Conservation (phyloP, 139 green algal genomes). For the Chlorella sorokiniana region DNA sequence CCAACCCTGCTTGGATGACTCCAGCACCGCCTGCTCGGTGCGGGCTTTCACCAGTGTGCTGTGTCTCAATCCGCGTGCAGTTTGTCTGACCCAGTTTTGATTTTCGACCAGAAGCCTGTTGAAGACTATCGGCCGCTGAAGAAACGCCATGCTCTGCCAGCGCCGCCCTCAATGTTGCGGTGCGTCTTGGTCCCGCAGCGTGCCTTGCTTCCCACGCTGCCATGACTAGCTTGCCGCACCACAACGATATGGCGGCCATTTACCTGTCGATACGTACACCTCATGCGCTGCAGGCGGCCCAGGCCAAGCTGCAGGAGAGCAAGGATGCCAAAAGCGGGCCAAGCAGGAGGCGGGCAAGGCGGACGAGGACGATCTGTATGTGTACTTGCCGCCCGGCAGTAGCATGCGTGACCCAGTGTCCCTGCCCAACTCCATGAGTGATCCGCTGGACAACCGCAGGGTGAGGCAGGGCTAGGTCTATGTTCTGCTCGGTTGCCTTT, state of each 20-base stretch:
- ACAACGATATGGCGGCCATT: no score
- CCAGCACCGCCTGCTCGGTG: background rate
- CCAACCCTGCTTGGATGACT: background rate
- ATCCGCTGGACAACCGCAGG: conserved; percentile 20
- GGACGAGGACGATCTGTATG: conserved; percentile 9
- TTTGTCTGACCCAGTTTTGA: conserved; percentile 22
- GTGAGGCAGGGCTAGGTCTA: background rate
- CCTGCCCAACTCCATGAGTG: conserved; percentile 18
- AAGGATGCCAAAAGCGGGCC: background rate
- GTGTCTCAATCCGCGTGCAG: background rate
- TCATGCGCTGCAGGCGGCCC: conserved; percentile 7
- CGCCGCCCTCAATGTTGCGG: conserved; percentile 23
- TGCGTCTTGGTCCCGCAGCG: background rate
- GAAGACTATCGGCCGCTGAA: conserved; percentile 27
- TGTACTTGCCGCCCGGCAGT: conserved; percentile 26
- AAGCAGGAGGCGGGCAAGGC: background rate
- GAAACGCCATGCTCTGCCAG: conserved; percentile 2
- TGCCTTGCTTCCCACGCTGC: background rate
- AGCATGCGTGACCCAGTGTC: conserved; percentile 29
- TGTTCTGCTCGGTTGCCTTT: no score
- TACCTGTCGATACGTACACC: no score
- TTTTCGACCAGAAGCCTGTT: conserved; percentile 26
- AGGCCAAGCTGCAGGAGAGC: conserved; percentile 15
- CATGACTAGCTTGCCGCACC: no score
- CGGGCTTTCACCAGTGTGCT: background rate